phyloP scores from a whole-genome alignment of 371 early-diverging fungal species.

The Lichtheimia ramosa region DNA sequence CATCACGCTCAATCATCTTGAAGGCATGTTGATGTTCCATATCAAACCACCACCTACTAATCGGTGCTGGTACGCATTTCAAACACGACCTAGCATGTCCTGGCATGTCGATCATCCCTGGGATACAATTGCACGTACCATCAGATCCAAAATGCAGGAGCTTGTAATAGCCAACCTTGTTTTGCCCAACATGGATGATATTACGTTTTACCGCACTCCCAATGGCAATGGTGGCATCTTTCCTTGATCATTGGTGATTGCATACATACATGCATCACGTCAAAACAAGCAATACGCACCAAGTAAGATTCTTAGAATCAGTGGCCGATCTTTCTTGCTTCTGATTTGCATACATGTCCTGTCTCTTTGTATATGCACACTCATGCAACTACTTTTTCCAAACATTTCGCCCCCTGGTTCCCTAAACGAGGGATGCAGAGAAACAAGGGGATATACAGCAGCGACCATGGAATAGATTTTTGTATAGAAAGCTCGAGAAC shows the following conservation, averaged over 20 bases:
- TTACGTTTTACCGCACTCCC: slow-evolving; percentile 71
- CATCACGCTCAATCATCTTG: slow-evolving; percentile 65
- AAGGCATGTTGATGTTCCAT: slow-evolving; percentile 77
- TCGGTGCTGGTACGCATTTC: slow-evolving; percentile 88
- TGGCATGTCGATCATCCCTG: slow-evolving; percentile 83
- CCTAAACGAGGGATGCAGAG: too few species aligned
- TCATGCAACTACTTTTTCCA: too few species aligned
- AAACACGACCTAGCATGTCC: slow-evolving; percentile 77
- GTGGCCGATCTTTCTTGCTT: too few species aligned
- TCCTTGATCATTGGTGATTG: not conserved
- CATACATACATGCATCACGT: too few species aligned
- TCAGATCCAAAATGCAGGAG: slow-evolving; percentile 82
- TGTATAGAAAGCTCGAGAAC: too few species aligned
- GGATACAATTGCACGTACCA: slow-evolving; percentile 81
- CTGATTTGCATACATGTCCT: too few species aligned
- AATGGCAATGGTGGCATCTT: slow-evolving; percentile 63
- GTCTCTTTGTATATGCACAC: too few species aligned
- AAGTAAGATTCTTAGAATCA: too few species aligned
- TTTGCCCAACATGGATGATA: slow-evolving; percentile 90
- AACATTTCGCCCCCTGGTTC: too few species aligned
- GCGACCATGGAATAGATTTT: too few species aligned
- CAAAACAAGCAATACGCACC: too few species aligned
- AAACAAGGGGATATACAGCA: too few species aligned
- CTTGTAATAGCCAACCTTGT: slow-evolving; percentile 80
- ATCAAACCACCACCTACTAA: slow-evolving; percentile 87